These are phyloP conservation scores for Acacia acuminata DNA, from an alignment of 306 rosid genomes.

Conservation along the genomic window DNA sequence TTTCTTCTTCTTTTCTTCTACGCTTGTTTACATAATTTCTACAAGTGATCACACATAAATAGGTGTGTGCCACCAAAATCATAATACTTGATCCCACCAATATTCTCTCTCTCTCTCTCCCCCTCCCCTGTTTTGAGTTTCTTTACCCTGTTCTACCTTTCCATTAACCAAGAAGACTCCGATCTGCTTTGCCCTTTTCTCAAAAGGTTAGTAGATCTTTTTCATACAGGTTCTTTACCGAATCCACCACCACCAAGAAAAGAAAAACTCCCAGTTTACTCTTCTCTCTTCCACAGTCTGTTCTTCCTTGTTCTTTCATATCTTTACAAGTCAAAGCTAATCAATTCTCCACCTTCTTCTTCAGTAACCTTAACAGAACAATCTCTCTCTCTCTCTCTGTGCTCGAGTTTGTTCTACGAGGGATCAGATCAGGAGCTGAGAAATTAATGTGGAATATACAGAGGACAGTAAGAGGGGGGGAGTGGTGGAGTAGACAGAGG, in stretches of 20 bases:
- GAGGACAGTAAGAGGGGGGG: constrained; percentile 5
- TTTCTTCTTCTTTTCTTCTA: neutral
- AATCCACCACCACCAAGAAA: neutral
- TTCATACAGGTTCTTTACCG: constrained; percentile 22
- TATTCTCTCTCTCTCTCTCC: neutral
- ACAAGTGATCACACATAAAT: neutral
- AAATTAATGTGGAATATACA: neutral
- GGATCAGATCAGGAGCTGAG: constrained; percentile 1
- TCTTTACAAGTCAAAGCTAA: neutral
- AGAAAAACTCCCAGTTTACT: constrained; percentile 8
- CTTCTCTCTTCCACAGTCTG: neutral
- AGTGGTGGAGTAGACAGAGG: neutral
- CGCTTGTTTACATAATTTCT: neutral
- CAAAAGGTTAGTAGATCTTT: constrained; percentile 16
- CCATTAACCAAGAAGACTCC: neutral
- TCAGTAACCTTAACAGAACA: constrained; percentile 15
- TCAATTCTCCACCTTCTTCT: constrained; percentile 9
- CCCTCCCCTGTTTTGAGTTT: neutral
- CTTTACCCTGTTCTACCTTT: neutral
- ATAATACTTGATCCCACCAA: constrained; percentile 9
- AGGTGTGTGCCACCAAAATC: neutral
- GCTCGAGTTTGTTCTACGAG: neutral
- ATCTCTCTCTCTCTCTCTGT: neutral
- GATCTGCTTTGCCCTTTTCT: neutral
- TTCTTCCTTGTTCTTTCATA: neutral